phyloP scores from a whole-genome alignment of 257 asterid species.

The Solanum piurae region DNA sequence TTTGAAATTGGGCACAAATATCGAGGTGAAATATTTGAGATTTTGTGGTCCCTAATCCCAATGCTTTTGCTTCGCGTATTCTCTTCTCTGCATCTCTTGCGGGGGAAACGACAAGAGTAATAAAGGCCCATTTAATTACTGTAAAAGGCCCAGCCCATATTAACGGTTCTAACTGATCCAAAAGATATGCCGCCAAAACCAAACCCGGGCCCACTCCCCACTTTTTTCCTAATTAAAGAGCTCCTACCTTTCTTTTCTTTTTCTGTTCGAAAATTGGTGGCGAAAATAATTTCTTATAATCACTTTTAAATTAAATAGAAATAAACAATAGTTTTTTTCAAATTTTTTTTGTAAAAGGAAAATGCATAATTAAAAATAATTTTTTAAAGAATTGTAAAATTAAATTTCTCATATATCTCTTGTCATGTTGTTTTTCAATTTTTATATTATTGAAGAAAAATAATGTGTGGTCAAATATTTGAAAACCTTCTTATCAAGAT shows the following conservation, averaged over 20 bases:
- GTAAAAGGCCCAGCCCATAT: neutral
- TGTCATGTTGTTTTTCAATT: neutral
- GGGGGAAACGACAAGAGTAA: neutral
- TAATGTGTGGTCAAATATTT: neutral
- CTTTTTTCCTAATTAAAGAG: neutral
- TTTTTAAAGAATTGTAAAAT: neutral
- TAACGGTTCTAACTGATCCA: neutral
- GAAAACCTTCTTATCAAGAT: neutral
- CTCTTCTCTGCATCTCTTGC: constrained; percentile 2
- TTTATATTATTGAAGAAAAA: neutral
- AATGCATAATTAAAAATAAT: neutral
- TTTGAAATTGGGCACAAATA: neutral
- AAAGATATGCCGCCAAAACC: neutral
- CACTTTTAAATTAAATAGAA: too few relatives aligned
- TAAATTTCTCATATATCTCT: neutral
- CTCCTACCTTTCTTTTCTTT: neutral
- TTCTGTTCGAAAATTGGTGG: too few relatives aligned
- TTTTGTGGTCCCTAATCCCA: neutral
- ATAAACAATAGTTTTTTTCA: too few relatives aligned
- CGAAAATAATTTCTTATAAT: neutral
- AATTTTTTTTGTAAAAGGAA: too few relatives aligned
- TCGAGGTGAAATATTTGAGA: neutral
- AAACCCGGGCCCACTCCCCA: neutral
- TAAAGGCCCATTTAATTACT: neutral
- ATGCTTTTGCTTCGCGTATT: neutral